Evolutionary conservation across 2,329 filamentous ascomycete species (phyloP), one percentile per base, ranked within the genome.

Genomic region (Colletotrichum chrysophilum): DNA sequence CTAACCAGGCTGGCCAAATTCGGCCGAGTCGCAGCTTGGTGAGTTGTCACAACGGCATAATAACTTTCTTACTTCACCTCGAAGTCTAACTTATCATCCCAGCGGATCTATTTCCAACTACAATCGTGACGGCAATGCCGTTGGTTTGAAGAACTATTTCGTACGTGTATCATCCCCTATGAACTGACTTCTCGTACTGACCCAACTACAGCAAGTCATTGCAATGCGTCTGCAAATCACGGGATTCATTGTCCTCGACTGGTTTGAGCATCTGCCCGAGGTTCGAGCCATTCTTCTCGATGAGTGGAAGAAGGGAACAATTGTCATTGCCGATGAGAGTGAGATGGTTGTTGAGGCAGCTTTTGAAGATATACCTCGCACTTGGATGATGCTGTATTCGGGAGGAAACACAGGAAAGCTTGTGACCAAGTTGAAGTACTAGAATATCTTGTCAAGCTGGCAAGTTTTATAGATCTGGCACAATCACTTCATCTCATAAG

Each of bases 121-220:
- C n/a, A 52, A 52, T 21, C n/a, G n/a, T 21, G 43, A 52, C n/a
- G 43, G 43, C 43, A 52, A 52, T 52, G n/a, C 43, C 13, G n/a
- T 52, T 21, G 43, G 43, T 21, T 52, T 52, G 43, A 52, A 52
- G n/a, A 52, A 52, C 43, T 52, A 52, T 12, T 52, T 52, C 6
- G 43, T 52, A 1, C n/a, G 43, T 1, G 10, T 52, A 13, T 5
- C 13, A 0, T 21, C n/a, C 10, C 10, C 2, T 21, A 21, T 52
- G 0, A 48, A 21, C 0, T 52, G 5, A 21, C 0, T 52, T 13
- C 0, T 52, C 10, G n/a, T 21, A 21, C 43, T 52, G n/a, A 52
- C 10, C 10, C 18, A 52, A 21, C 5, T 1, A 21, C 6, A 52
- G 43, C 10, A 52, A 3, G 43, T 52, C 0, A 52, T 52, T 52